A percentile compares a stretch with the other conserved stretches of the same genome.
These are phyloP conservation scores for Penicillium brevicompactum DNA, from an alignment of 2,329 filamentous ascomycete species.

Conservation along the genomic window DNA sequence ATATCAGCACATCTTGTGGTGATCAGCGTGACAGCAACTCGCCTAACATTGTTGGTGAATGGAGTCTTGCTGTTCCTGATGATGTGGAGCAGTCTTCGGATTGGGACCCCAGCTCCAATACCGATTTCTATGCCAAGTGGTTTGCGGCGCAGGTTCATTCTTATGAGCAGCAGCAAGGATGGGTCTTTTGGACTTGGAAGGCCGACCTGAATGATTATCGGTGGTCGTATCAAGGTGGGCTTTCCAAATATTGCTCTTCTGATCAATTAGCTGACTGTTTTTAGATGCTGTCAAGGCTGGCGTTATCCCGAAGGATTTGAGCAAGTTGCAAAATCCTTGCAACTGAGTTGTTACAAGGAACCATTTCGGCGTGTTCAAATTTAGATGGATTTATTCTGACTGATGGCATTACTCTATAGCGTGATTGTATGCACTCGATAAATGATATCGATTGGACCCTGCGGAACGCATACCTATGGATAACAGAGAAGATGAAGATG, in stretches of 20 bases:
- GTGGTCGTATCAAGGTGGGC: conserved; percentile 33
- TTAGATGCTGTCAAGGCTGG: conserved; percentile 46
- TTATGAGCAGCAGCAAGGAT: conserved; percentile 58
- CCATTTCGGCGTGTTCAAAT: background rate
- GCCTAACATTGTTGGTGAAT: conserved; percentile 61
- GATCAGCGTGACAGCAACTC: conserved; percentile 47
- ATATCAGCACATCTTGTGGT: conserved; percentile 55
- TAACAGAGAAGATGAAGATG: background rate
- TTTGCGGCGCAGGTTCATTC: conserved; percentile 59
- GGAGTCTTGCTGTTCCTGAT: conserved; percentile 56
- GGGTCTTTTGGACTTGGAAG: conserved; percentile 66
- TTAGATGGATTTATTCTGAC: no score
- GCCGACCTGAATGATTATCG: conserved; percentile 42
- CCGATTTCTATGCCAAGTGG: conserved; percentile 58
- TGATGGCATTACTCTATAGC: no score
- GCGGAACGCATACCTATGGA: background rate
- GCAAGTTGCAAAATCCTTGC: conserved; percentile 12
- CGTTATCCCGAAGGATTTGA: conserved; percentile 41
- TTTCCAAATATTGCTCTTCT: conserved; percentile 34
- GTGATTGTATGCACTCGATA: no score
- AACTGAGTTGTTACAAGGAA: background rate
- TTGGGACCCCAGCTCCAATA: conserved; percentile 47
- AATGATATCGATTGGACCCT: background rate
- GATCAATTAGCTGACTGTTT: conserved; percentile 49
- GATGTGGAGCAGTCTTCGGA: conserved; percentile 49